phyloP scores from a whole-genome alignment of 2,329 filamentous ascomycete species.

The Aspergillus novofumigatus region DNA sequence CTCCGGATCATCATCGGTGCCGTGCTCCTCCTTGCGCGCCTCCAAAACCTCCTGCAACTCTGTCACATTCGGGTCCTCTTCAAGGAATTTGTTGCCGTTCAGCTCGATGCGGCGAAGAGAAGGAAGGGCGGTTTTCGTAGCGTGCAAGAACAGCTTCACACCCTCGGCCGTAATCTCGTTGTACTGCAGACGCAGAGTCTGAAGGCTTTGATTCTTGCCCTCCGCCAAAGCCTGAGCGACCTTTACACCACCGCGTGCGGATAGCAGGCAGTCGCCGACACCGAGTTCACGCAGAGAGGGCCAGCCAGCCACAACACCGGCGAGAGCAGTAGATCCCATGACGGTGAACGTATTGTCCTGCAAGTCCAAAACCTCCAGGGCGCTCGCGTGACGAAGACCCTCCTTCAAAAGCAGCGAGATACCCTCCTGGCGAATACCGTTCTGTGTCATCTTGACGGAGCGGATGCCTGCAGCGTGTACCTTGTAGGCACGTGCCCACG shows the following conservation, averaged over 20 bases:
- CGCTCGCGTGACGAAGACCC: constrained; percentile 67
- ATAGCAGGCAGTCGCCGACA: constrained; percentile 81
- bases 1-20: constrained; percentile 62
- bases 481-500: constrained; percentile 84
- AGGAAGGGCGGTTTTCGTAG: constrained; percentile 65
- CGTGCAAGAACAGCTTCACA: constrained; percentile 66
- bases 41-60: constrained; percentile 68
- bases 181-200: constrained; percentile 81
- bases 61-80: constrained; percentile 72
- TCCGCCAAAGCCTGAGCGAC: constrained; percentile 69
- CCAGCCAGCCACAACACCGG: constrained; percentile 72
- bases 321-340: constrained; percentile 72
- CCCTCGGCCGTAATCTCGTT: constrained; percentile 85
- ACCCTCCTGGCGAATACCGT: constrained; percentile 92
- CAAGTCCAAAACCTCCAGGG: constrained; percentile 75
- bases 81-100: constrained; percentile 91
- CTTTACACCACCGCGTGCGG: constrained; percentile 69
- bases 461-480: constrained; percentile 74
- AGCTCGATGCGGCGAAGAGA: constrained; percentile 80
- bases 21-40: constrained; percentile 68
- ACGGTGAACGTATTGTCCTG: constrained; percentile 97
- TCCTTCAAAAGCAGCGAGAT: constrained; percentile 75
- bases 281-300: constrained; percentile 73
- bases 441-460: constrained; percentile 95
- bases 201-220: constrained; percentile 73